Evolutionary conservation across 1,284 basidiomycete genomes (phyloP).

Genomic region (Apiotrichum domesticum): DNA sequence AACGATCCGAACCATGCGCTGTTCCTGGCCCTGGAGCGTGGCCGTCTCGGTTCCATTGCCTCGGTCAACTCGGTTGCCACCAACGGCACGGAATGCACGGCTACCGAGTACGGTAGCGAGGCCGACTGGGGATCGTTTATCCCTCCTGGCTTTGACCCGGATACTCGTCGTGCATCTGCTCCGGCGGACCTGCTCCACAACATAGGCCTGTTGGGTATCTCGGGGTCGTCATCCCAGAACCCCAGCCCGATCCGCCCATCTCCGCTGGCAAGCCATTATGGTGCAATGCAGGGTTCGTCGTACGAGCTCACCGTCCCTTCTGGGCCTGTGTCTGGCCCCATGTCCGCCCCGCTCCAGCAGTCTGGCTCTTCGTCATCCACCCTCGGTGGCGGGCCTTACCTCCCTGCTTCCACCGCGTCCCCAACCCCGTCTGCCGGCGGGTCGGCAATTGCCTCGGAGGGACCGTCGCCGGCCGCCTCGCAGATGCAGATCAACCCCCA

Average conservation of each 20-base stretch:
- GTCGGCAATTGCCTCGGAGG: conserved; percentile 5
- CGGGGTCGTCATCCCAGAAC: neutral
- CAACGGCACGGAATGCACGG: conserved; percentile 15
- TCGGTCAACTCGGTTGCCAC: conserved; percentile 21
- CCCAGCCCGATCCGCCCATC: conserved; percentile 9
- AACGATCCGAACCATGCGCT: conserved; percentile 20
- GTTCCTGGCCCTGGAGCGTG: conserved; percentile 30
- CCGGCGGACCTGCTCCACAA: conserved; percentile 26
- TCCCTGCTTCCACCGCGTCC: conserved; percentile 7
- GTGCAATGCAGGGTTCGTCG: neutral
- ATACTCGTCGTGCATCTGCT: conserved; percentile 25
- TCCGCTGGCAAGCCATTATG: conserved; percentile 2
- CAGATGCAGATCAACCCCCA: conserved; percentile 7
- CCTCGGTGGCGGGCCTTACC: conserved; percentile 14
- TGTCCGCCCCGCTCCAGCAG: neutral
- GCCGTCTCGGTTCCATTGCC: conserved; percentile 36
- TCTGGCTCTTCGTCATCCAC: conserved; percentile 3
- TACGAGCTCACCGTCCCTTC: conserved; percentile 1
- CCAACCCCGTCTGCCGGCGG: conserved; percentile 2
- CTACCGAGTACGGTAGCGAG: conserved; percentile 25
- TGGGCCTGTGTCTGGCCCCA: neutral
- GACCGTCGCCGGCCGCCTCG: conserved; percentile 7
- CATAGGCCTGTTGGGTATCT: conserved; percentile 26
- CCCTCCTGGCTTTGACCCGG: conserved; percentile 24
- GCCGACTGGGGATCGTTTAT: conserved; percentile 9